These are phyloP conservation scores for Xylariaceae sp. DNA, from an alignment of 2,329 filamentous ascomycete species.

Conservation along the genomic window DNA sequence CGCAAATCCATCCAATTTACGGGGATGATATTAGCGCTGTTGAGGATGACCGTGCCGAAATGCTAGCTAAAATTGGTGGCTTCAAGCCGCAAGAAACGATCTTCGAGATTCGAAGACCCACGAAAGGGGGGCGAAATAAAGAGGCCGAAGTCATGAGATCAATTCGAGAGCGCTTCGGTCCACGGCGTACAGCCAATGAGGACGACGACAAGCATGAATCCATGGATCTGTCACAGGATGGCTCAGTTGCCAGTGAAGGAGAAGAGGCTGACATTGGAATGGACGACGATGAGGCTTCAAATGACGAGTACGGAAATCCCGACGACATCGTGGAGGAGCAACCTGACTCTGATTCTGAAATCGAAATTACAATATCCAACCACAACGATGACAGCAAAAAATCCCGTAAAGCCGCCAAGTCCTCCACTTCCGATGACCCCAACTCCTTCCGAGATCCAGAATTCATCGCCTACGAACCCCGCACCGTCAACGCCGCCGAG, in stretches of 20 bases:
- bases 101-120: conserved; percentile 83
- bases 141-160: conserved; percentile 73
- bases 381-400: conserved; percentile 45
- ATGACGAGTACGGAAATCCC: conserved; percentile 14
- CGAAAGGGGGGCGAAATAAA: conserved; percentile 57
- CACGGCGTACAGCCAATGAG: conserved; percentile 45
- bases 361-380: conserved; percentile 69
- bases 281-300: conserved; percentile 8
- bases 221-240: conserved; percentile 27
- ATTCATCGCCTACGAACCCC: conserved; percentile 95
- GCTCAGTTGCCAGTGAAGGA: background rate
- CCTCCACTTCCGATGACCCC: conserved; percentile 5
- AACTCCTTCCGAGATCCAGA: conserved; percentile 69
- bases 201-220: conserved; percentile 42
- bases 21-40: conserved; percentile 60
- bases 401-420: conserved; percentile 19
- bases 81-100: conserved; percentile 91
- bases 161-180: conserved; percentile 65
- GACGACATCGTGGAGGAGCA: conserved; percentile 28
- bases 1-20: conserved; percentile 76
- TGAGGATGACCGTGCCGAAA: conserved; percentile 72
- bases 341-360: conserved; percentile 54
- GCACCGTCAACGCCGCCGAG: conserved; percentile 74
- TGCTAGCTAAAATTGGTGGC: conserved; percentile 83
- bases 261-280: conserved; percentile 12